A percentile compares a stretch with the other conserved stretches of the same genome.
Conservation (phyloP, 2,329 filamentous ascomycete genomes). For the Lachnellula willkommii region DNA sequence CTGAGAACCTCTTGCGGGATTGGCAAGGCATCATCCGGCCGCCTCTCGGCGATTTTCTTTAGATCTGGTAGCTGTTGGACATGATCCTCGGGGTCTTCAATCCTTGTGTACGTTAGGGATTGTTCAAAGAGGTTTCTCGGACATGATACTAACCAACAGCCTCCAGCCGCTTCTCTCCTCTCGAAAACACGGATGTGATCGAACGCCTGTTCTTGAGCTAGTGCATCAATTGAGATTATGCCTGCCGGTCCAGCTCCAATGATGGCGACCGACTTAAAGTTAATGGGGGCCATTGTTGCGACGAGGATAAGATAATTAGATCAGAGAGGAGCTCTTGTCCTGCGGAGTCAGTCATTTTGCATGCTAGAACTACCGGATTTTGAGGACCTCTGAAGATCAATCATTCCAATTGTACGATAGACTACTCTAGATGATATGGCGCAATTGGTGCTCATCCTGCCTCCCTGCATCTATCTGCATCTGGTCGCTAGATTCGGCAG, state of each 20-base stretch:
- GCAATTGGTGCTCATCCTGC: too few species aligned
- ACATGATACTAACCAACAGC: conserved; percentile 49
- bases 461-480: too few species aligned
- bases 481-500: too few species aligned
- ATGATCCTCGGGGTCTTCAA: conserved; percentile 36
- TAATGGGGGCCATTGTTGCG: conserved; percentile 21
- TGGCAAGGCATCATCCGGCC: conserved; percentile 43
- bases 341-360: too few species aligned
- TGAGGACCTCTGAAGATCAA: too few species aligned
- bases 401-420: too few species aligned
- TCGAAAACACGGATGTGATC: conserved; percentile 58
- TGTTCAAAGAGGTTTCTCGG: background rate
- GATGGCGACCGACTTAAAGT: conserved; percentile 45
- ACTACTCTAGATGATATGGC: too few species aligned
- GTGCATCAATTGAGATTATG: conserved; percentile 54
- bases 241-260: conserved; percentile 58
- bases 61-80: conserved; percentile 39
- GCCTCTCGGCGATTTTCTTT: conserved; percentile 41
- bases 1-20: conserved; percentile 45
- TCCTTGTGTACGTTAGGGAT: conserved; percentile 32
- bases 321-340: too few species aligned
- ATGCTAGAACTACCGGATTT: too few species aligned
- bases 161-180: conserved; percentile 52
- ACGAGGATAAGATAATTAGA: too few species aligned
- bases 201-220: conserved; percentile 53